Evolutionary conservation across 352 stramenopile species (phyloP), one percentile per base, ranked within the genome.

Genomic region (Phytophthora rubi): DNA sequence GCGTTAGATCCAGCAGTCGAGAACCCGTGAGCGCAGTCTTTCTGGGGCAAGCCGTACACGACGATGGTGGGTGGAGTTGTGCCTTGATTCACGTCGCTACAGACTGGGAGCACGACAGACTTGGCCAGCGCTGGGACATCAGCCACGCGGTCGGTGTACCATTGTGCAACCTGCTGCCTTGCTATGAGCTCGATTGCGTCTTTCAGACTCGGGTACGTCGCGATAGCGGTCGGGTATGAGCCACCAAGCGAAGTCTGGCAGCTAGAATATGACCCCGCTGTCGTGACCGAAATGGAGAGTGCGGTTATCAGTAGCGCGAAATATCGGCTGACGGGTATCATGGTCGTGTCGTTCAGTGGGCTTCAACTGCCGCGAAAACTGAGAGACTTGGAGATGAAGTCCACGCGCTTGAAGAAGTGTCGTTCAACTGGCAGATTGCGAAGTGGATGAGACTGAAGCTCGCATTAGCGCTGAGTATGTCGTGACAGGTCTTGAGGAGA

Each of bases 11-110:
- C 71, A 48, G 55, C 49, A 4, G 53, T 77, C 1, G 83, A 89
- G 68, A 76, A 88, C 23, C 75, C 72, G 53, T 75, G 51, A 16
- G 71, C 76, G 32, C 83, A 91, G 62, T 89, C 81, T 58, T 91
- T 89, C 28, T 87, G 67, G 3, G 83, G 83, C 1, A 91, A 55
- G 2, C 83, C 83, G 53, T 89, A 91, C 15, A 91, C 71, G 13
- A 90, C 82, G 53, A 90, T 64, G 26, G 66, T 86, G 21, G 68
- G 73, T 6, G 70, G 63, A 16, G 30, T 68, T 9, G 44, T n/a
- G 7, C 45, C 48, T 53, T 71, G 44, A 33, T 6, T 66, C 5
- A 47, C 32, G 13, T 12, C 30, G 12, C 47, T 54, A 26, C 66
- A 82, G 23, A 58, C 69, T 15, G 59, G 59, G 6, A 71, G 68